phyloP scores from a whole-genome alignment of 140 eudicot genomes.

The Bidens hawaiensis region DNA sequence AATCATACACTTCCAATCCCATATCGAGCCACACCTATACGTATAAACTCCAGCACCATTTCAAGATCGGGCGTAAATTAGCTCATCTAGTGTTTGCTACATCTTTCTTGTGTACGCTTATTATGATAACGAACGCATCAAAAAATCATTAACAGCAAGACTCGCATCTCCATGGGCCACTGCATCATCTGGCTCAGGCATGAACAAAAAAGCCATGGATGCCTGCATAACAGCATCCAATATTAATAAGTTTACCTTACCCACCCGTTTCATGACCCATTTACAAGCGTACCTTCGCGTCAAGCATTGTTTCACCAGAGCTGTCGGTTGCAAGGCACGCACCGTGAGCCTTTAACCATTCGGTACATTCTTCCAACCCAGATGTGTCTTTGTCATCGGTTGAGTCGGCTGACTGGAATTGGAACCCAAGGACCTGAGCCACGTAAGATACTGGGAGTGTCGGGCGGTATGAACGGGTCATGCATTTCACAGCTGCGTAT shows the following conservation, averaged over 20 bases:
- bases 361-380: slow-evolving; percentile 79
- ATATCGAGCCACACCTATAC: slow-evolving; percentile 4
- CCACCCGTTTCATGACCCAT: background rate
- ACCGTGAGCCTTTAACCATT: slow-evolving; percentile 98
- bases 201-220: slow-evolving; percentile 51
- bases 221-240: slow-evolving; percentile 42
- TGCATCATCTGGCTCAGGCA: slow-evolving; percentile 98
- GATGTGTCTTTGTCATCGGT: slow-evolving; percentile 45
- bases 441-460: slow-evolving; percentile 78
- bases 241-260: background rate
- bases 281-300: slow-evolving; percentile 50
- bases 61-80: slow-evolving; percentile 22
- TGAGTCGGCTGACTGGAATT: slow-evolving; percentile 37
- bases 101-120: background rate
- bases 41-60: slow-evolving; percentile 21
- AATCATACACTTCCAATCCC: slow-evolving; percentile 16
- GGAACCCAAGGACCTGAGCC: slow-evolving; percentile 80
- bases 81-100: slow-evolving; percentile 18
- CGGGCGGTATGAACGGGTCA: slow-evolving; percentile 94
- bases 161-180: slow-evolving; percentile 92
- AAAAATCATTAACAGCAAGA: slow-evolving; percentile 93
- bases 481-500: slow-evolving; percentile 80
- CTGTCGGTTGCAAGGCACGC: slow-evolving; percentile 58
- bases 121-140: slow-evolving; percentile 54
- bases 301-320: slow-evolving; percentile 71